phyloP scores from a whole-genome alignment of 495 filamentous ascomycete species.

The Talaromyces nanjingensis region DNA sequence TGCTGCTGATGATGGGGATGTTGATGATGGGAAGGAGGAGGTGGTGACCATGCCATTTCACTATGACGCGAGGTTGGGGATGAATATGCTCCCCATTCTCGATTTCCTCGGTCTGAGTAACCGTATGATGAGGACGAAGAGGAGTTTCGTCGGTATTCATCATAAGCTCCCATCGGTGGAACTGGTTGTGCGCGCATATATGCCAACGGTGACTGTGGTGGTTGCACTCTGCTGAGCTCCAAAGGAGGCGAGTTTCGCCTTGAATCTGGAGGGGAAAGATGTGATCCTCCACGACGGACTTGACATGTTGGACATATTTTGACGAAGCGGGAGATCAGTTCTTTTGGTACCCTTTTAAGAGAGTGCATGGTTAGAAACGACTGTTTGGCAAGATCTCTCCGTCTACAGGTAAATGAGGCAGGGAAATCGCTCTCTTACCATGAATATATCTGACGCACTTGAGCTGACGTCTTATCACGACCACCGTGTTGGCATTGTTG shows the following conservation, averaged over 20 bases:
- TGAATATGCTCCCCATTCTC: not conserved
- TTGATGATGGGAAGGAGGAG: not conserved
- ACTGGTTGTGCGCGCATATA: constrained; percentile 1
- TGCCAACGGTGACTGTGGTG: not conserved
- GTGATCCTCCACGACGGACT: constrained; percentile 38
- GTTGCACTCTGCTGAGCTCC: constrained; percentile 14
- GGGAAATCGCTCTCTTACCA: constrained; percentile 32
- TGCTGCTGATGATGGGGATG: not conserved
- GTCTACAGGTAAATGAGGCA: not conserved
- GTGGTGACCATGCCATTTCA: not conserved
- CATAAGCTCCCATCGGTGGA: not conserved
- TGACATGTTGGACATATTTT: constrained; percentile 49
- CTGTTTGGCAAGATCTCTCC: not conserved
- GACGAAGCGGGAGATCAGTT: constrained; percentile 51
- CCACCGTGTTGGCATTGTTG: constrained; percentile 53
- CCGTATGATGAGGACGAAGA: not conserved
- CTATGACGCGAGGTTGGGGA: not conserved
- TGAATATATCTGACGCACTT: constrained; percentile 50
- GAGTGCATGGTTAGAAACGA: not conserved
- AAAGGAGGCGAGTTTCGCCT: constrained; percentile 35
- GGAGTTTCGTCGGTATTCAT: constrained; percentile 7
- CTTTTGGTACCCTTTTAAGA: constrained; percentile 46
- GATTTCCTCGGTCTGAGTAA: not conserved
- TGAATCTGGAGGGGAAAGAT: constrained; percentile 39
- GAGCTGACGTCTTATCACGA: constrained; percentile 53